Evolutionary conservation across 2,329 filamentous ascomycete species (phyloP).

Genomic region (Clonostachys rosea): DNA sequence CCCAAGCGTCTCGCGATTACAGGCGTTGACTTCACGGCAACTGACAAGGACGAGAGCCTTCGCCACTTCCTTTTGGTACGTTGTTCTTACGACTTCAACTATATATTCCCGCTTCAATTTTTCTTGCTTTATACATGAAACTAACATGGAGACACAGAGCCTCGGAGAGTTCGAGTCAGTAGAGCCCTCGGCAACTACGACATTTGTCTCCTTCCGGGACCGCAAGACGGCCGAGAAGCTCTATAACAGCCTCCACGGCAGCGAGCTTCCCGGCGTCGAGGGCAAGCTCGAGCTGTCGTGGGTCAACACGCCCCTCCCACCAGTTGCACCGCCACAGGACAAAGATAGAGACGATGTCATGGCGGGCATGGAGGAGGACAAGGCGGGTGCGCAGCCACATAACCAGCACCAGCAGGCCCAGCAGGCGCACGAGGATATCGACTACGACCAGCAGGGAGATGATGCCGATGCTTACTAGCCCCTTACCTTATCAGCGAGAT

Average conservation of each 20-base stretch:
- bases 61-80: slow-evolving; percentile 67
- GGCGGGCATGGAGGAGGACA: neutral
- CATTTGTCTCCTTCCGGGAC: slow-evolving; percentile 60
- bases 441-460: neutral
- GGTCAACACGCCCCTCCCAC: slow-evolving; percentile 29
- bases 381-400: neutral
- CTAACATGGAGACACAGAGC: slow-evolving; percentile 31
- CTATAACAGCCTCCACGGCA: slow-evolving; percentile 51
- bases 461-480: slow-evolving; percentile 1
- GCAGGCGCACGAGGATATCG: neutral
- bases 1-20: slow-evolving; percentile 63
- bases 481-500: too few species aligned
- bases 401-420: neutral
- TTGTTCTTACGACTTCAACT: slow-evolving; percentile 3
- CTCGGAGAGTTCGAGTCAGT: slow-evolving; percentile 60
- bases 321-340: too few species aligned
- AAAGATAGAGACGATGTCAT: neutral
- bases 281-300: slow-evolving; percentile 63
- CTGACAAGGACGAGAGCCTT: slow-evolving; percentile 63
- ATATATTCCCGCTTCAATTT: neutral
- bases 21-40: slow-evolving; percentile 57
- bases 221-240: slow-evolving; percentile 69
- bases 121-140: neutral
- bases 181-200: slow-evolving; percentile 29
- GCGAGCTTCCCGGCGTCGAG: slow-evolving; percentile 55